Evolutionary conservation across 2,329 filamentous ascomycete genomes (phyloP), one percentile per base, ranked within the genome.

Genomic region (Aspergillus aculeatus): DNA sequence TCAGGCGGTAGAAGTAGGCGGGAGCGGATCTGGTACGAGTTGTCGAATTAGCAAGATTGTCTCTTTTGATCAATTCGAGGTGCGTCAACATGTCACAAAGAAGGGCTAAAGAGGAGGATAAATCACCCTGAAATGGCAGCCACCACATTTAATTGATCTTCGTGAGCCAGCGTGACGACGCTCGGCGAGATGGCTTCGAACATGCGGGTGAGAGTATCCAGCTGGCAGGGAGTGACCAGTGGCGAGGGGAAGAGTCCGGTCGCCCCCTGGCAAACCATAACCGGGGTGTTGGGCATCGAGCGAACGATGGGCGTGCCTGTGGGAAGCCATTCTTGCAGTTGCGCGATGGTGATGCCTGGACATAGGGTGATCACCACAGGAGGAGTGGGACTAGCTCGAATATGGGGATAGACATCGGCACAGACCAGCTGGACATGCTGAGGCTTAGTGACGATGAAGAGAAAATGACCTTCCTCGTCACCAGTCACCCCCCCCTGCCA

Each of bases 171-270:
- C 10, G 51, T 44, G 31, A 54, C 51, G 10, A 44, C 44, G 21
- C 44, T 47, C n/a, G 51, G 35, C 19, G 51, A 47, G 51, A 54
- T 47, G n/a, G 31, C 35, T 26, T 41, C 51, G 26, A 54, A 11
- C 32, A 47, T 47, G 11, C 44, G 44, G 10, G n/a, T 47, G 44
- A 47, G n/a, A 23, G n/a, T 47, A 9, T 10, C 6, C 44, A 47
- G 44, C 44, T 47, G 44, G n/a, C n/a, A 10, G 44, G 44, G 44
- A 47, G 11, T 47, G 21, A 47, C 44, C 1, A 47, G 51, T 26
- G 51, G 35, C 51, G 51, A 54, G 35, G 51, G 31, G 51, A 54
- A 54, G 51, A 54, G 51, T 19, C 51, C 51, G 31, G 51, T 54
- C 11, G 51, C 51, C 5, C 51, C 51, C 35, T 54, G 51, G 23